A percentile compares a stretch with the other conserved stretches of the same genome.
These are phyloP conservation scores for Alternaria infectoria DNA, from an alignment of 2,329 filamentous ascomycete genomes.

Conservation along the genomic window DNA sequence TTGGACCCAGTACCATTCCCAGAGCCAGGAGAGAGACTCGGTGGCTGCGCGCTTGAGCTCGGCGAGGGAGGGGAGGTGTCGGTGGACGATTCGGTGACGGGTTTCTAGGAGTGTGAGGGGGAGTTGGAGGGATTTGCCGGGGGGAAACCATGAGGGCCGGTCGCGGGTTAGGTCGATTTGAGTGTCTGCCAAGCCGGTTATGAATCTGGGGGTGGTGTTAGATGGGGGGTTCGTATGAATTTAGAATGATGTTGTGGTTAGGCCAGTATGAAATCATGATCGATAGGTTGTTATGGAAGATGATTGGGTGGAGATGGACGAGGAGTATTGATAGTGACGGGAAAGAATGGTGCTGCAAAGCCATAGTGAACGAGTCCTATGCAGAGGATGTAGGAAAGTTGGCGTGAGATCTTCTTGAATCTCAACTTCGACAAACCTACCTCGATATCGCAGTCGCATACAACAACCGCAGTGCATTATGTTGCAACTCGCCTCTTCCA, in stretches of 20 bases:
- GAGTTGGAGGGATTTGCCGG: conserved; percentile 28
- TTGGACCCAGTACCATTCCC: conserved; percentile 81
- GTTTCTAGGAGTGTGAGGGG: conserved; percentile 83
- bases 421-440: conserved; percentile 47
- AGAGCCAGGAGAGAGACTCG: conserved; percentile 82
- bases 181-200: conserved; percentile 79
- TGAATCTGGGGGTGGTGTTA: conserved; percentile 63
- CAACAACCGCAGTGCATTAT: conserved; percentile 69
- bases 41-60: conserved; percentile 73
- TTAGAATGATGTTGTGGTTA: neutral
- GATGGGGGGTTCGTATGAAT: neutral
- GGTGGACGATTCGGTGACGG: conserved; percentile 88
- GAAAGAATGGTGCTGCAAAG: neutral
- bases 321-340: neutral
- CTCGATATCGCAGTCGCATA: conserved; percentile 78
- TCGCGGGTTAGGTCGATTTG: conserved; percentile 47
- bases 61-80: conserved; percentile 78
- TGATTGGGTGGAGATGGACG: neutral
- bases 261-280: neutral
- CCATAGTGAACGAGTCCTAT: neutral
- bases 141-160: conserved; percentile 34
- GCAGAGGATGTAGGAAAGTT: neutral
- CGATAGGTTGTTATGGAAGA: neutral
- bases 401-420: neutral
- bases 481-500: conserved; percentile 53